These are phyloP conservation scores for Fusarium buxicola DNA, from an alignment of 2,329 filamentous ascomycete genomes.

Conservation along the genomic window DNA sequence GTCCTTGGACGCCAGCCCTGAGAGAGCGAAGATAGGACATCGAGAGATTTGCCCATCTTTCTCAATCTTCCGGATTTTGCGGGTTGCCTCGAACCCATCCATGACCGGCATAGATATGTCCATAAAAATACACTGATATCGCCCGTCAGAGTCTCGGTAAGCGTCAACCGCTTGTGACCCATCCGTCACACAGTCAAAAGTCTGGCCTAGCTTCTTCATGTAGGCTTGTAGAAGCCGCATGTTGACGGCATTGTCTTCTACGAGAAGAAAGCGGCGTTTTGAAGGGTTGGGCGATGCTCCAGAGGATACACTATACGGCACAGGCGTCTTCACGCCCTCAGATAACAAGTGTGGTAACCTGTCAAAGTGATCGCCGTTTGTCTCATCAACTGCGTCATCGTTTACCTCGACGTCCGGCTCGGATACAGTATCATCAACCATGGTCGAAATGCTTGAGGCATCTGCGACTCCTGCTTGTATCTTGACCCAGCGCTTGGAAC, in stretches of 20 bases:
- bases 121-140: slow-evolving; percentile 52
- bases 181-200: slow-evolving; percentile 48
- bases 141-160: slow-evolving; percentile 37
- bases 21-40: slow-evolving; percentile 63
- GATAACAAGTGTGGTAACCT: not conserved
- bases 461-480: slow-evolving; percentile 15
- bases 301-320: too few species aligned
- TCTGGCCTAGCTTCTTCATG: slow-evolving; percentile 49
- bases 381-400: not conserved
- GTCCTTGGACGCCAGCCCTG: slow-evolving; percentile 62
- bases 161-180: slow-evolving; percentile 51
- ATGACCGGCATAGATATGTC: slow-evolving; percentile 71
- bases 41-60: slow-evolving; percentile 53
- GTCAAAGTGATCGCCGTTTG: slow-evolving; percentile 8
- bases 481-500: slow-evolving; percentile 46
- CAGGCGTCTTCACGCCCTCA: too few species aligned
- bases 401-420: not conserved
- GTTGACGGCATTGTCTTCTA: slow-evolving; percentile 58
- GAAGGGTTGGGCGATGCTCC: too few species aligned
- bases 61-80: slow-evolving; percentile 62
- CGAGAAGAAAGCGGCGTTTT: slow-evolving; percentile 48
- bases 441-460: slow-evolving; percentile 25
- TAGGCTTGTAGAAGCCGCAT: slow-evolving; percentile 50
- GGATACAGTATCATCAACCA: slow-evolving; percentile 8
- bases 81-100: slow-evolving; percentile 64